Percentiles rank a stretch among this genome's conserved stretches.
Conservation (phyloP, 495 filamentous ascomycete species). For the Margaritispora aquatica region DNA sequence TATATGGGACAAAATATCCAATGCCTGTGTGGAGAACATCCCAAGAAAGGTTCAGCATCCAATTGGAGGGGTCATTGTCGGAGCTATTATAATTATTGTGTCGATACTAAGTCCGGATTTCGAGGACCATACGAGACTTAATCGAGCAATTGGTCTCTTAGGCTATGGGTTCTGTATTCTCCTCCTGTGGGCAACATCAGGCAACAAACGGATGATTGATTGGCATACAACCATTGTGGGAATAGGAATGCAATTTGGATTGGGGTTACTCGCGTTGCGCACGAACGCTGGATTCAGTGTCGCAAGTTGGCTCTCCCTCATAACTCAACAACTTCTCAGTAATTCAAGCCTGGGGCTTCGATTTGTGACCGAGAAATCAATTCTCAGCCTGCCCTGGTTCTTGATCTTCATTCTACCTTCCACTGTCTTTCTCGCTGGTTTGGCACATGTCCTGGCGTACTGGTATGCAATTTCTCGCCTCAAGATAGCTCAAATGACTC, state of each 20-base stretch:
- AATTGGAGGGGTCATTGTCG: conserved; percentile 47
- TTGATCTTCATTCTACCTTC: conserved; percentile 64
- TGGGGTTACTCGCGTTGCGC: conserved; percentile 78
- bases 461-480: conserved; percentile 26
- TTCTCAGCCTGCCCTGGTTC: conserved; percentile 47
- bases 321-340: conserved; percentile 60
- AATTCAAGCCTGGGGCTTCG: conserved; percentile 61
- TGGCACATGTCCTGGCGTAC: conserved; percentile 79
- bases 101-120: conserved; percentile 62
- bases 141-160: conserved; percentile 71
- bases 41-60: conserved; percentile 56
- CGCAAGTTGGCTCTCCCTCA: conserved; percentile 69
- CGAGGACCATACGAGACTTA: conserved; percentile 66
- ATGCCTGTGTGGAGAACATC: conserved; percentile 42
- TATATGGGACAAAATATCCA: conserved; percentile 53
- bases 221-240: conserved; percentile 84
- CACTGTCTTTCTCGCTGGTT: conserved; percentile 83
- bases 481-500: neutral
- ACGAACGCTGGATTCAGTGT: conserved; percentile 69
- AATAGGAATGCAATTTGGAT: conserved; percentile 77
- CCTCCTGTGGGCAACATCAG: conserved; percentile 60
- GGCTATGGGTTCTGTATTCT: conserved; percentile 66
- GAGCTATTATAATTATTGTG: conserved; percentile 67
- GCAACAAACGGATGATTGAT: conserved; percentile 55
- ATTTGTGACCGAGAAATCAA: conserved; percentile 54